phyloP scores from a whole-genome alignment of 495 filamentous ascomycete genomes.

The Podospora tetraspora region DNA sequence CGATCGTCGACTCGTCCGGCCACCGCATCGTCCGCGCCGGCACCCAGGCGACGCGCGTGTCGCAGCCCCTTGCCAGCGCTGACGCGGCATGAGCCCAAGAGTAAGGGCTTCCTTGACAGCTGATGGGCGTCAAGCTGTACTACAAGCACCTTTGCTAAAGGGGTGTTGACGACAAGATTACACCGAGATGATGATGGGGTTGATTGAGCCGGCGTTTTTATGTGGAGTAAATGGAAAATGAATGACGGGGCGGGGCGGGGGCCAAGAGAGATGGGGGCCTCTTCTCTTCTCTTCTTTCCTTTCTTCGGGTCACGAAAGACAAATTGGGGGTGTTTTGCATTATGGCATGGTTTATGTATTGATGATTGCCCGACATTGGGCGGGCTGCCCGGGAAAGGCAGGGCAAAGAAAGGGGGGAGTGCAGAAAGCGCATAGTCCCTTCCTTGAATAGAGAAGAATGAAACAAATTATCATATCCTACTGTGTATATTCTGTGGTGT shows the following conservation, averaged over 20 bases:
- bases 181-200: not conserved
- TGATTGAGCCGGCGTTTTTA: not conserved
- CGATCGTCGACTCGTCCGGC: constrained; percentile 74
- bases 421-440: not conserved
- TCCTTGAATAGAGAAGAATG: not conserved
- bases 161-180: not conserved
- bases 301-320: not conserved
- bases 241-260: not conserved
- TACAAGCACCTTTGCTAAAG: not conserved
- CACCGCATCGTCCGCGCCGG: constrained; percentile 86
- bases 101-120: not conserved
- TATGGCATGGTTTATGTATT: not conserved
- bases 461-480: not conserved
- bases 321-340: not conserved
- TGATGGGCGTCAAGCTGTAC: not conserved
- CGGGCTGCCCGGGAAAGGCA: not conserved
- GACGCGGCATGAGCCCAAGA: constrained; percentile 58
- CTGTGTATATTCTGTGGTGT: not conserved
- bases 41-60: constrained; percentile 79
- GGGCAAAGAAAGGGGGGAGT: no score
- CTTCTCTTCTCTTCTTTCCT: not conserved
- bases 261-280: not conserved
- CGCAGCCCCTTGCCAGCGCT: constrained; percentile 63
- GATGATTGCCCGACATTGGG: not conserved
- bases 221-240: not conserved